Evolutionary conservation across 805 yeast genomes (phyloP), one percentile per base, ranked within the genome.

Genomic region (Pichia deserticola): DNA sequence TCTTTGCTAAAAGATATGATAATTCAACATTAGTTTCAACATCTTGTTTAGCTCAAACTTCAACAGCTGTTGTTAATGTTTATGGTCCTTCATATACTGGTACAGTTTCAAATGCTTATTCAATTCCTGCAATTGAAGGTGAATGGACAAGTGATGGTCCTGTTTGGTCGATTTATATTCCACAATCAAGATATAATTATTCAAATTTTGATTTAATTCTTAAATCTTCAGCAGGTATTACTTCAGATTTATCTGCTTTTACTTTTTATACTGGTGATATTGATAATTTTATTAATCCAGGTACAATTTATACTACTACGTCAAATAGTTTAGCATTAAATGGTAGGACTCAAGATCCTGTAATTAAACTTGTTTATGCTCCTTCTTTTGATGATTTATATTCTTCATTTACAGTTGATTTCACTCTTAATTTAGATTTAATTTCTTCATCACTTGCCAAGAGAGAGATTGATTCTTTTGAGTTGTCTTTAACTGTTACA

Each of bases 91-190:
- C 42, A 40, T 55, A 28, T 35, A 51, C 51, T 42, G 62, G 60
- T 35, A 38, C 51, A 7, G 48, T 54, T 25, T 52, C 54, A 6
- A 51, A 57, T 35, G 52, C 58, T 9, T 45, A 45, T 13, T n/a
- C 52, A 6, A 43, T 37, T 10, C 58, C 59, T 9, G 41, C 47
- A 36, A 44, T 50, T 27, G 50, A 53, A 29, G 45, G 44, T 36
- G 40, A 36, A 5, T 53, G 56, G 49, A 43, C 27, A 29, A 45
- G 47, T 35, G 47, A 48, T 27, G 45, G 49, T 34, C 62, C 60
- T 36, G 51, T 45, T 10, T 56, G 55, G 49, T 47, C 45, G 4
- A 32, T 59, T 13, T 54, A 34, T 40, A 45, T 59, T 40, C 62
- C 63, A 12, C 49, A 53, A 28, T 25, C 32, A 11, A 7, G 27